These are phyloP conservation scores for Pythium periplocum DNA, from an alignment of 352 stramenopile species.

Conservation along the genomic window DNA sequence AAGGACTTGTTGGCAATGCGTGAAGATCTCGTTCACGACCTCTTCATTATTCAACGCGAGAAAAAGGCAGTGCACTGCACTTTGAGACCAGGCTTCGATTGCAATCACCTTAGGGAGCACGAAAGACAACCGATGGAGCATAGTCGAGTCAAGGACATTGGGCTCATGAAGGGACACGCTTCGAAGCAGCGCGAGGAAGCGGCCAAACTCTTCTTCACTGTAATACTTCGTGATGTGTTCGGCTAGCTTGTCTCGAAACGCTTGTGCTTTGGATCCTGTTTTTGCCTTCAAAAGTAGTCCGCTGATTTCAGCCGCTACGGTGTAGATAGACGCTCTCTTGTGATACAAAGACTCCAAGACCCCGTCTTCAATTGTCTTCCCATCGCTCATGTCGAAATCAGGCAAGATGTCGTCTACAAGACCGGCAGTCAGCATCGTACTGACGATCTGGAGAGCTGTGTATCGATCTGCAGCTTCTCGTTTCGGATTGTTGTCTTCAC, in stretches of 20 bases:
- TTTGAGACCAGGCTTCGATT: conserved; percentile 53
- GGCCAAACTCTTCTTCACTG: conserved; percentile 56
- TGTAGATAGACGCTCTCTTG: conserved; percentile 42
- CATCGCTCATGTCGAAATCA: conserved; percentile 10
- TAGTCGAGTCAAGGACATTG: conserved; percentile 51
- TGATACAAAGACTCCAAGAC: conserved; percentile 47
- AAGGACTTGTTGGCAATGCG: conserved; percentile 39
- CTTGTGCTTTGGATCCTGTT: conserved; percentile 4
- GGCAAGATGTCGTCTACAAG: conserved; percentile 22
- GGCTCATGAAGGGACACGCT: conserved; percentile 58
- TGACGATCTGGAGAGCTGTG: conserved; percentile 54
- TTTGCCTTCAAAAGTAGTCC: conserved; percentile 30
- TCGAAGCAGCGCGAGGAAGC: conserved; percentile 56
- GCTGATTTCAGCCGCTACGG: conserved; percentile 58
- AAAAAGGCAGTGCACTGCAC: conserved; percentile 37
- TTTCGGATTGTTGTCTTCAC: conserved; percentile 29
- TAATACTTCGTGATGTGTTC: conserved; percentile 46
- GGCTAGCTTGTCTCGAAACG: conserved; percentile 31
- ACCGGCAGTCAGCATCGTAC: conserved; percentile 40
- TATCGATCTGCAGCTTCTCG: conserved; percentile 40
- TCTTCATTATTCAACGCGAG: conserved; percentile 35
- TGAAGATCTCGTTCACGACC: conserved; percentile 38
- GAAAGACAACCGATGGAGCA: conserved; percentile 67
- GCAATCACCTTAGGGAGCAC: conserved; percentile 51
- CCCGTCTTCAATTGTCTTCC: conserved; percentile 34